These are phyloP conservation scores for Gentiana straminea DNA, from an alignment of 257 asterid species.

Conservation along the genomic window DNA sequence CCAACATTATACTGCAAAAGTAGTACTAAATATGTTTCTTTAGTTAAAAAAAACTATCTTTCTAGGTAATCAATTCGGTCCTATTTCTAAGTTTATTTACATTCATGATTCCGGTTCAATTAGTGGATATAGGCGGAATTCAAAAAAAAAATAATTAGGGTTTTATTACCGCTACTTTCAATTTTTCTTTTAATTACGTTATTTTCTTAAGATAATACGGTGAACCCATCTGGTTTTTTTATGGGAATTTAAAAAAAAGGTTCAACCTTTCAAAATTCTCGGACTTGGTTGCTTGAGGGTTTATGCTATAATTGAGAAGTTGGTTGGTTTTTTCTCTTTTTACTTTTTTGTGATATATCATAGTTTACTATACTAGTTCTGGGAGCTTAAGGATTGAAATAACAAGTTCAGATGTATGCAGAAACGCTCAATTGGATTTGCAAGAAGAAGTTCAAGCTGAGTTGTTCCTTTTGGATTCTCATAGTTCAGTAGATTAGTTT, in stretches of 20 bases:
- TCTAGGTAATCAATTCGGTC: neutral
- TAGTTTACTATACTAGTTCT: too few relatives aligned
- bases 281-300: slow-evolving; percentile 23
- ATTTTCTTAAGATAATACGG: slow-evolving; percentile 3
- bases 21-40: neutral
- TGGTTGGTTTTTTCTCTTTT: neutral
- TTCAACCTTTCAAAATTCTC: slow-evolving; percentile 17
- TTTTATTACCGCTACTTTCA: slow-evolving; percentile 11
- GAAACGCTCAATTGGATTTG: neutral
- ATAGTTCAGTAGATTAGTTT: neutral
- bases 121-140: neutral
- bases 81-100: slow-evolving; percentile 4
- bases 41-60: neutral
- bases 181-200: neutral
- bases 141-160: slow-evolving; percentile 15
- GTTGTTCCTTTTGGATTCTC: neutral
- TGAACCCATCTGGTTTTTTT: slow-evolving; percentile 10
- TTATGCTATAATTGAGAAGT: slow-evolving; percentile 18
- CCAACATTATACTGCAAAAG: neutral
- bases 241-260: slow-evolving; percentile 7
- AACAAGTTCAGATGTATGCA: too few relatives aligned
- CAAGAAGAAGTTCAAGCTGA: neutral
- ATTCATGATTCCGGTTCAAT: slow-evolving; percentile 1
- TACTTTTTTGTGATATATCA: too few relatives aligned
- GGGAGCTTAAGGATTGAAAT: too few relatives aligned